A percentile compares a stretch with the other conserved stretches of the same genome.
phyloP scores from a whole-genome alignment of 2,329 filamentous ascomycete genomes.

The Coniochaeta prunicola region DNA sequence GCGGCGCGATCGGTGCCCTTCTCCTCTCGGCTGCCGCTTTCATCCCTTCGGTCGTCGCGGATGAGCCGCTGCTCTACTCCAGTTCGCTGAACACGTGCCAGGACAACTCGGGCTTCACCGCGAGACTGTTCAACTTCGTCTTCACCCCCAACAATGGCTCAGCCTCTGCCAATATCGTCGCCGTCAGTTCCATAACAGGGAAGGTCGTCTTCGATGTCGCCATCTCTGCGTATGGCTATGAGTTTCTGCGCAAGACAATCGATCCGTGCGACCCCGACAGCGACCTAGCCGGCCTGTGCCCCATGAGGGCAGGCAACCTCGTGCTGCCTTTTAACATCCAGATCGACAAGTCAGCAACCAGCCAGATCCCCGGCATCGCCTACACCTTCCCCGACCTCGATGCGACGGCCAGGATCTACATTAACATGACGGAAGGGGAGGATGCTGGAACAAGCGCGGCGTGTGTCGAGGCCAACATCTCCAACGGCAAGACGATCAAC shows the following conservation, averaged over 20 bases:
- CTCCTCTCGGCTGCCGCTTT: constrained; percentile 7
- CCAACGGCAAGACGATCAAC: constrained; percentile 78
- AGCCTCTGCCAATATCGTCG: constrained; percentile 61
- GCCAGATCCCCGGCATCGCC: constrained; percentile 65
- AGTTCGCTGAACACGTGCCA: constrained; percentile 71
- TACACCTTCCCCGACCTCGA: constrained; percentile 81
- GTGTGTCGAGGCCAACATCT: constrained; percentile 73
- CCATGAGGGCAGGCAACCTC: constrained; percentile 65
- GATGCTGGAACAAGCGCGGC: constrained; percentile 51
- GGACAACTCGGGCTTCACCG: constrained; percentile 69
- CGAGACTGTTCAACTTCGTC: constrained; percentile 70
- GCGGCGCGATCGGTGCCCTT: not conserved
- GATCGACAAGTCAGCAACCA: constrained; percentile 46
- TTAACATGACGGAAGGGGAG: constrained; percentile 53
- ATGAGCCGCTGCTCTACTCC: constrained; percentile 18
- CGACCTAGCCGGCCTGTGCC: constrained; percentile 61
- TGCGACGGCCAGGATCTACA: constrained; percentile 65
- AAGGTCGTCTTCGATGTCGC: constrained; percentile 64
- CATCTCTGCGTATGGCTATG: constrained; percentile 68
- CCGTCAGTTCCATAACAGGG: constrained; percentile 66
- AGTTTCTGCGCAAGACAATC: constrained; percentile 51
- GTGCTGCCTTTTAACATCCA: constrained; percentile 49
- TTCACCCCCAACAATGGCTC: constrained; percentile 60
- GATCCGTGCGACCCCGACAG: constrained; percentile 58
- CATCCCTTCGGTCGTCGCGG: constrained; percentile 12